Evolutionary conservation across 306 rosid genomes (phyloP).

Genomic region (Cucurbita maxima): DNA sequence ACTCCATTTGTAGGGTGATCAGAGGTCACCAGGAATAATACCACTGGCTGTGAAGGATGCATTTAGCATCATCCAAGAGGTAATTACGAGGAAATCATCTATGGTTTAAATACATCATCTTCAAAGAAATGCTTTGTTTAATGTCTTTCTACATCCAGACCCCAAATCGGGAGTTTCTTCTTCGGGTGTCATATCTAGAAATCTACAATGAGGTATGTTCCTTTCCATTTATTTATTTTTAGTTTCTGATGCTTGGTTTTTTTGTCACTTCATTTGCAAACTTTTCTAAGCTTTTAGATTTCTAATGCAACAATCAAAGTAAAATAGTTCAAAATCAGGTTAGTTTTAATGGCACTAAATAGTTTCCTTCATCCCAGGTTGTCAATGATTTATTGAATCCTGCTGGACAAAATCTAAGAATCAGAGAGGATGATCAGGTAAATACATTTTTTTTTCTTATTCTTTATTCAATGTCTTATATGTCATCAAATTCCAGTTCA

Average conservation of each 20-base stretch:
- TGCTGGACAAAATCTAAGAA: slow-evolving; percentile 92
- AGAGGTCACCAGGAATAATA: slow-evolving; percentile 96
- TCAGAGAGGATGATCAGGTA: slow-evolving; percentile 99
- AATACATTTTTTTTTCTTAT: slow-evolving; percentile 5
- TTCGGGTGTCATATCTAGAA: slow-evolving; percentile 88
- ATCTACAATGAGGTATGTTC: slow-evolving; percentile 87
- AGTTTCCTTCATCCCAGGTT: slow-evolving; percentile 48
- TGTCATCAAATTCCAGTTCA: background rate
- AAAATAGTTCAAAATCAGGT: slow-evolving; percentile 10
- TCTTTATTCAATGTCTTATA: slow-evolving; percentile 6
- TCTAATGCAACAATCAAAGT: slow-evolving; percentile 6
- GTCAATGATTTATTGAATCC: slow-evolving; percentile 93
- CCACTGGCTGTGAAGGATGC: slow-evolving; percentile 97
- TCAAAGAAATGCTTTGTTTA: background rate
- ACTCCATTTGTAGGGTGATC: slow-evolving; percentile 71
- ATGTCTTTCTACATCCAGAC: slow-evolving; percentile 39
- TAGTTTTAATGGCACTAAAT: slow-evolving; percentile 6
- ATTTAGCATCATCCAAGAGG: slow-evolving; percentile 99
- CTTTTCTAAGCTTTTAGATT: background rate
- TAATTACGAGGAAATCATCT: slow-evolving; percentile 7
- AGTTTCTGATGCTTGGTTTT: slow-evolving; percentile 5
- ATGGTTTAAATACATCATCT: background rate
- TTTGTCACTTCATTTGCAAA: background rate
- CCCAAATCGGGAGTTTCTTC: slow-evolving; percentile 94
- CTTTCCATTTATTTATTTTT: slow-evolving; percentile 8